phyloP scores from a whole-genome alignment of 108 stramenopile species.

The Pelagomonas calceolata region DNA sequence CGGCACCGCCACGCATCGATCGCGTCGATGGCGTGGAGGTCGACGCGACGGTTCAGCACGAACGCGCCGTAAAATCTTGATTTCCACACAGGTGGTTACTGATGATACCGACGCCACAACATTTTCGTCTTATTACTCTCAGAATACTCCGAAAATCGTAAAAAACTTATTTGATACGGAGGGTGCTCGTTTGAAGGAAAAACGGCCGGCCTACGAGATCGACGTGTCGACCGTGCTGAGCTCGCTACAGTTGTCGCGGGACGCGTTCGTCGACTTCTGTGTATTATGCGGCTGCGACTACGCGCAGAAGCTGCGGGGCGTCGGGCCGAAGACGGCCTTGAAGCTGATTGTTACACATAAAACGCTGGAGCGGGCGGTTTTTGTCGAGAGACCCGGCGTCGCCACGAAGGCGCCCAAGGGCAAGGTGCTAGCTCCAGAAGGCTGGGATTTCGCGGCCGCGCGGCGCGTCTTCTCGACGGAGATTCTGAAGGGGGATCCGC shows the following conservation, averaged over 20 bases:
- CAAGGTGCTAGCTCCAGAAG: neutral
- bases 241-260: slow-evolving; percentile 30
- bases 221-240: slow-evolving; percentile 34
- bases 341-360: slow-evolving; percentile 72
- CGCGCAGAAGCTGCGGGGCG: slow-evolving; percentile 80
- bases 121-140: slow-evolving; percentile 74
- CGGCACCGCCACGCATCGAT: too few species aligned
- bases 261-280: slow-evolving; percentile 93
- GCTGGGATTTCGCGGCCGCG: too few species aligned
- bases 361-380: slow-evolving; percentile 29
- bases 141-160: slow-evolving; percentile 38
- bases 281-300: slow-evolving; percentile 96
- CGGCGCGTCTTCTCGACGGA: too few species aligned
- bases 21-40: too few species aligned
- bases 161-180: too few species aligned
- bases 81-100: too few species aligned
- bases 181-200: too few species aligned
- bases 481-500: too few species aligned
- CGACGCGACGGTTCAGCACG: too few species aligned
- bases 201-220: slow-evolving; percentile 37
- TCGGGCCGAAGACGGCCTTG: slow-evolving; percentile 93
- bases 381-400: neutral
- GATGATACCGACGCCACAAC: slow-evolving; percentile 99
- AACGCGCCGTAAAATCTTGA: too few species aligned
- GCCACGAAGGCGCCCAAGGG: too few species aligned